Base-by-base conservation (phyloP, 345 rosid species). In the Arabidopsis suecica region DNA sequence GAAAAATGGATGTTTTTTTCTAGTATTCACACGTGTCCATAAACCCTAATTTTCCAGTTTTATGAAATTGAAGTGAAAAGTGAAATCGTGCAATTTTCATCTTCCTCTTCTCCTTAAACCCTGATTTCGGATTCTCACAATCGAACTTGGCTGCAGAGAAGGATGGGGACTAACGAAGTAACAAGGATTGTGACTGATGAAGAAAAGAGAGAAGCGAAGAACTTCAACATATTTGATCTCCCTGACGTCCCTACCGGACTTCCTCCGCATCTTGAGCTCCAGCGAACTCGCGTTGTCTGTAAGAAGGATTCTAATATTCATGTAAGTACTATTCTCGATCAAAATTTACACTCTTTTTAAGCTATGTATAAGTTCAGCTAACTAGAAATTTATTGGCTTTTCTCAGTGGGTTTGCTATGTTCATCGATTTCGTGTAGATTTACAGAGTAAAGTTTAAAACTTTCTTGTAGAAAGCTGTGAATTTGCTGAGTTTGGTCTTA, bases 251-350 rank as follows among this genome's bases (percentile, higher is more conserved):
- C 93, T 22, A 79, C 79, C 10, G 83, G 85, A 67, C 85, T 93
- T 12, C 96, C 97, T 6, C 87, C 93, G 0, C 93, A 89, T 75
- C 84, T 93, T 6, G 77, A 88, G 69, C 89, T 87, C 49, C 93
- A 88, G 44, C 80, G 82, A 74, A 91, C 86, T 78, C 93, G 94
- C 9, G 96, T 89, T 51, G 47, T 83, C 69, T 91, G 96, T 79
- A 83, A 86, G 28, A 12, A 66, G 0, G 90, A 86, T 76, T 97
- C 98, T 73, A 96, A 96, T 20, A 79, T 78, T 64, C 88, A 86
- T 65, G 98, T 89, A 87, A n/a, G 33, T 30, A 53, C 42, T 38
- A 53, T 12, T 64, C 14, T 38, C 1, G 10, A 6, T 49, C 22
- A 9, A 49, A 65, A 34, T 5, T 36, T 32, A 33, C 44, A 8